Evolutionary conservation across 108 stramenopile genomes (phyloP).

Genomic region (Nitzschia sp.): DNA sequence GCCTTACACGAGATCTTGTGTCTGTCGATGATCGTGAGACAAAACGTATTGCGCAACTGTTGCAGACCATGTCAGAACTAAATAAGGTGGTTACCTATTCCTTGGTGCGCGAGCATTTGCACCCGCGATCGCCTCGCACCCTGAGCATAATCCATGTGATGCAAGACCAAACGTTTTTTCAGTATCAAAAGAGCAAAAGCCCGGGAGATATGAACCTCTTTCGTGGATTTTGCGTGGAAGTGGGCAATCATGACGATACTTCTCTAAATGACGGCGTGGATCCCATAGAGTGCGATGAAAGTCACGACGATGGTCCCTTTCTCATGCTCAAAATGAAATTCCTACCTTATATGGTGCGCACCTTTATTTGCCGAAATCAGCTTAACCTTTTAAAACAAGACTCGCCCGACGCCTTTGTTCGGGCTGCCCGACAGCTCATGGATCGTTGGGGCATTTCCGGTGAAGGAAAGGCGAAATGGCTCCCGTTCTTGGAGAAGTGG

Average conservation of each 20-base stretch:
- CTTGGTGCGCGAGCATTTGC: slow-evolving; percentile 27
- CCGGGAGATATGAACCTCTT: slow-evolving; percentile 64
- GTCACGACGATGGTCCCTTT: slow-evolving; percentile 2
- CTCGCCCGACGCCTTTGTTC: slow-evolving; percentile 49
- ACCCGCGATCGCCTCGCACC: slow-evolving; percentile 25
- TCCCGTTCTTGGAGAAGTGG: slow-evolving; percentile 70
- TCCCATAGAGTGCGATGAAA: slow-evolving; percentile 8
- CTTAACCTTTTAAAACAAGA: slow-evolving; percentile 42
- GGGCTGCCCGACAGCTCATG: slow-evolving; percentile 46
- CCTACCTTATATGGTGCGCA: slow-evolving; percentile 86
- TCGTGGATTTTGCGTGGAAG: slow-evolving; percentile 79
- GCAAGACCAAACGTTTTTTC: slow-evolving; percentile 66
- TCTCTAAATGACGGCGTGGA: not conserved
- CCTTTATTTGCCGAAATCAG: slow-evolving; percentile 82
- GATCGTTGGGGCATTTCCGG: slow-evolving; percentile 70
- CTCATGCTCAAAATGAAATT: slow-evolving; percentile 92
- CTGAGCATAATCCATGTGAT: slow-evolving; percentile 69
- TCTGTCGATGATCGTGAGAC: slow-evolving; percentile 54
- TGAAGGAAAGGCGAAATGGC: slow-evolving; percentile 52
- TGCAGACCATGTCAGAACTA: slow-evolving; percentile 47
- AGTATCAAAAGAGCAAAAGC: slow-evolving; percentile 32
- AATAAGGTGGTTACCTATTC: slow-evolving; percentile 53
- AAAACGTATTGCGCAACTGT: slow-evolving; percentile 57
- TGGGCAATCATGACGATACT: not conserved
- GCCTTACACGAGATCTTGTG: slow-evolving; percentile 25